Evolutionary conservation across 2,329 filamentous ascomycete genomes (phyloP), one percentile per base, ranked within the genome.

Genomic region (Ascochyta koolunga): DNA sequence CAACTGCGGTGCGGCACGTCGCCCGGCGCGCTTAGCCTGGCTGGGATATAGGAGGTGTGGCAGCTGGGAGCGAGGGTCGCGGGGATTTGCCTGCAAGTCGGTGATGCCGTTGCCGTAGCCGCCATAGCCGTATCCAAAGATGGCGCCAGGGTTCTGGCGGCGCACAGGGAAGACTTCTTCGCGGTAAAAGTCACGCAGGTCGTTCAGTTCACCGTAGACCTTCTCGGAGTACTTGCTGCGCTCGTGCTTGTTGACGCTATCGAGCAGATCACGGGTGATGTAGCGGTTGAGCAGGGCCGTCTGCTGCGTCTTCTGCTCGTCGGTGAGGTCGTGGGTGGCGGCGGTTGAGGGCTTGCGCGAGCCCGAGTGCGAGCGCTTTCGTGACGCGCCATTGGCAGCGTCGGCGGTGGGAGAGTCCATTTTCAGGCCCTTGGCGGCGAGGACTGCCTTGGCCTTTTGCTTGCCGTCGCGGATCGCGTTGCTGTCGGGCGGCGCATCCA

Each of bases 51-150:
- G 76, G 55, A 98, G 80, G 59, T 85, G 83, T 18, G 65, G 60
- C 24, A 56, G 47, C 39, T 59, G 54, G 15, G 58, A 48, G 10
- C 48, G 59, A 7, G 60, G 59, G 38, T 88, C 83, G 47, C 81
- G 81, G 43, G 85, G 87, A 40, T 82, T 82, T 3, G 51, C 35
- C 25, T 56, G 62, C 19, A 65, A 29, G 53, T 87, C 91, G 25
- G 93, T 97, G 66, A 86, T 82, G 57, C 89, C 89, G 78, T 98
- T 98, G 61, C 90, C 93, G 70, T 89, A 96, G 38, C 93, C 93
- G 70, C 85, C 87, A 73, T 96, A 99, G 49, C 95, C 95, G 65
- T 80, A 77, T 25, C 86, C 86, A 69, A 86, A 88, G 25, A 88
- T 75, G 10, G 81, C 79, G 33, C 80, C 84, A 15, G 86, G 84